Conservation (phyloP, 441 rosid genomes). For the Eruca vesicaria region DNA sequence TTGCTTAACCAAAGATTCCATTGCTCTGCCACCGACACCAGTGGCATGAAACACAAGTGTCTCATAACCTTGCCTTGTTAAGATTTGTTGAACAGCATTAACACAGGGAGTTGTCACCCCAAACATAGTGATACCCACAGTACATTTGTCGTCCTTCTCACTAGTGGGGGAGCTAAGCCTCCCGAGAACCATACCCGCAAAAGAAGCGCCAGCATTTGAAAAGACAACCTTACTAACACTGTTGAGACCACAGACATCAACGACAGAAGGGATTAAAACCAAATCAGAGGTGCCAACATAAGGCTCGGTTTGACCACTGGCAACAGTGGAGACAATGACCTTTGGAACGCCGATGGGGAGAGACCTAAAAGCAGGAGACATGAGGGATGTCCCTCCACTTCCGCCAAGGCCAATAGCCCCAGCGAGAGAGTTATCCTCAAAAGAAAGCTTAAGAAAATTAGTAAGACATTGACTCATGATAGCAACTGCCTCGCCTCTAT, state of each 20-base stretch:
- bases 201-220: slow-evolving; percentile 86
- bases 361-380: slow-evolving; percentile 66
- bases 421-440: slow-evolving; percentile 42
- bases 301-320: slow-evolving; percentile 79
- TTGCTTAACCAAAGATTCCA: slow-evolving; percentile 80
- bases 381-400: slow-evolving; percentile 81
- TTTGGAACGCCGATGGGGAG: slow-evolving; percentile 83
- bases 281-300: slow-evolving; percentile 80
- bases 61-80: slow-evolving; percentile 70
- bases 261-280: slow-evolving; percentile 78
- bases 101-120: slow-evolving; percentile 95
- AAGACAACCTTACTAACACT: slow-evolving; percentile 79
- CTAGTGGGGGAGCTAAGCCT: slow-evolving; percentile 26
- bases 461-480: slow-evolving; percentile 69
- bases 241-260: slow-evolving; percentile 90
- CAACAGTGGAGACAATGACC: slow-evolving; percentile 83
- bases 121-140: slow-evolving; percentile 91
- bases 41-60: slow-evolving; percentile 91
- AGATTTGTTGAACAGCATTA: slow-evolving; percentile 59
- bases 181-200: slow-evolving; percentile 84
- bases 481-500: slow-evolving; percentile 71
- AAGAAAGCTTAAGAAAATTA: slow-evolving; percentile 45
- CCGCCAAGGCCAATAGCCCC: slow-evolving; percentile 90
- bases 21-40: slow-evolving; percentile 90
- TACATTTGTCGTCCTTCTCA: slow-evolving; percentile 29